A percentile compares a stretch with the other conserved stretches of the same genome.
Conservation (phyloP, 2,329 filamentous ascomycete genomes). For the Penicillium sclerotigenum region DNA sequence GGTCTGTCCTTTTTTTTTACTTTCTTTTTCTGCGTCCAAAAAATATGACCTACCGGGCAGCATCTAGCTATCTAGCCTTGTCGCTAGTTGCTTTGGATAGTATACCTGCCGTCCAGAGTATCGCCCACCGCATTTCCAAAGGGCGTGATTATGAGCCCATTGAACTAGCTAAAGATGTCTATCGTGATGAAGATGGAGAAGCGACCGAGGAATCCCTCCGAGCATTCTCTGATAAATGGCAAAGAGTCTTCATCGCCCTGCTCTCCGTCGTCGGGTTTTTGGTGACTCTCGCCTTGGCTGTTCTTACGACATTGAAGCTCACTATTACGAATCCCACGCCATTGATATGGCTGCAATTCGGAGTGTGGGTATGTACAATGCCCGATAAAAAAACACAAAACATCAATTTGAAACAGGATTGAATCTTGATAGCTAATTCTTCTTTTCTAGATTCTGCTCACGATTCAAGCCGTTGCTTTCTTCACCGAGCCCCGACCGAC, state of each 20-base stretch:
- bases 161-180: conserved; percentile 43
- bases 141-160: conserved; percentile 20
- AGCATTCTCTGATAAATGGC: conserved; percentile 59
- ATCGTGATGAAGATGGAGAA: conserved; percentile 67
- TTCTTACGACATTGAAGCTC: conserved; percentile 49
- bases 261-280: conserved; percentile 55
- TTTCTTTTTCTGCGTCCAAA: background rate
- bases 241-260: conserved; percentile 55
- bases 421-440: background rate
- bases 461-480: conserved; percentile 34
- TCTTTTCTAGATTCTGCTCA: conserved; percentile 28
- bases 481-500: conserved; percentile 34
- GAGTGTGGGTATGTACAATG: conserved; percentile 58
- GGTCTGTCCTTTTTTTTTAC: background rate
- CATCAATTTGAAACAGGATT: background rate
- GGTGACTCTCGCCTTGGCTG: conserved; percentile 55
- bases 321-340: conserved; percentile 39
- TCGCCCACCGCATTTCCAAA: conserved; percentile 17
- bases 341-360: conserved; percentile 60
- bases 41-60: conserved; percentile 24
- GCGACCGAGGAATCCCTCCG: conserved; percentile 62
- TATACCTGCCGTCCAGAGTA: conserved; percentile 27
- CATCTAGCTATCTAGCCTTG: conserved; percentile 26
- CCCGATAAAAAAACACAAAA: background rate
- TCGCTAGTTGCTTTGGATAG: conserved; percentile 23